Evolutionary conservation across 2,329 filamentous ascomycete species (phyloP), one percentile per base, ranked within the genome.

Genomic region (Emydomyces testavorans): DNA sequence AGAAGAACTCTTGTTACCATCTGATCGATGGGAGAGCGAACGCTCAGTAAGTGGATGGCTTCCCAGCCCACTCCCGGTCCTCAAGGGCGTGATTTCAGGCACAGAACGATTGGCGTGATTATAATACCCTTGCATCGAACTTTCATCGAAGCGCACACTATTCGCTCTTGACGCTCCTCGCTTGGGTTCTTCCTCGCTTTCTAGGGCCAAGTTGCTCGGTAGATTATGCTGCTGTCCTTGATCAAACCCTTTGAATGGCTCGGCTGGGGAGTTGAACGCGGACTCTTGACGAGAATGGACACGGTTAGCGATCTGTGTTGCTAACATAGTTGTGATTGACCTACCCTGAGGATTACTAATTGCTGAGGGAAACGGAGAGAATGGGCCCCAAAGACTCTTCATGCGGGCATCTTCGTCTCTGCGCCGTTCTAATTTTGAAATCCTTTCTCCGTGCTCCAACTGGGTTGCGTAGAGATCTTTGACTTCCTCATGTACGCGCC

Each of bases 131-230:
- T 94, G 88, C 57, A 94, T 80, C 11, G 90, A 89, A 60, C 87
- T 94, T 63, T 96, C 90, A 61, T 96, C 92, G 59, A 98, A 98
- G 31, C 92, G 85, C 56, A 98, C 92, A 61, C 92, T 96, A 63
- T 96, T 96, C 40, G 92, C 90, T 57, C 92, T 78, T 15, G 92
- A 98, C 15, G 87, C 83, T 16, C 85, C 86, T 46, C 92, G 86
- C 53, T 90, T 79, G 31, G 87, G 80, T 49, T 87, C 81, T 26
- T 96, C 88, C 53, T 94, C 89, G 4, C 82, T 77, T 54, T 94
- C 90, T 5, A 96, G 73, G 50, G 89, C 85, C 50, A 95, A 75
- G 46, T 84, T 86, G 44, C 82, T 83, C 41, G 94, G 76, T 50
- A 92, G 73, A 58, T 82, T 85, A 60, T 83, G 83, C 40, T 83